Evolutionary conservation across 768 basidiomycete genomes (phyloP).

Genomic region (Mycena amicta): DNA sequence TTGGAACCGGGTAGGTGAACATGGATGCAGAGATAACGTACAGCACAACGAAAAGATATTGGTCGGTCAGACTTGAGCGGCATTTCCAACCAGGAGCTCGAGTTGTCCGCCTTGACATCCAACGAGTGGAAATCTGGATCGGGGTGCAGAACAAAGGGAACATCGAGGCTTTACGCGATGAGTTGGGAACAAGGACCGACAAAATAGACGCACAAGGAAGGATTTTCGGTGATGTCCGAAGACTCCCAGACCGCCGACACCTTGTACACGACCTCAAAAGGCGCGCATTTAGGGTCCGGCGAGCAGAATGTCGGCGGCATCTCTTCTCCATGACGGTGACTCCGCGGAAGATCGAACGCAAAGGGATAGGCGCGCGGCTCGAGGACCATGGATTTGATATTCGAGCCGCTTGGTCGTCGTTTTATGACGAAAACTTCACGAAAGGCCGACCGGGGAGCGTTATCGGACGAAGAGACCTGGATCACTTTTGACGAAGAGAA

Average conservation of each 20-base stretch:
- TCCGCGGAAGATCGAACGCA: slow-evolving; percentile 56
- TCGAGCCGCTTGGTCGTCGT: slow-evolving; percentile 48
- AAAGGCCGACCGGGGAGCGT: slow-evolving; percentile 40
- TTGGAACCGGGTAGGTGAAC: slow-evolving; percentile 7
- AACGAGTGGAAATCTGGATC: slow-evolving; percentile 61
- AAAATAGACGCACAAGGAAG: slow-evolving; percentile 48
- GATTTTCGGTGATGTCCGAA: slow-evolving; percentile 42
- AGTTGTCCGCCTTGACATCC: slow-evolving; percentile 46
- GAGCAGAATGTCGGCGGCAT: slow-evolving; percentile 62
- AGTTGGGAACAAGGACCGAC: slow-evolving; percentile 10
- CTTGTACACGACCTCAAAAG: slow-evolving; percentile 53
- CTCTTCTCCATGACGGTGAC: slow-evolving; percentile 53
- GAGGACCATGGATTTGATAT: slow-evolving; percentile 34
- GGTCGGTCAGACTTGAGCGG: slow-evolving; percentile 63
- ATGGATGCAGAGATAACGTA: slow-evolving; percentile 38
- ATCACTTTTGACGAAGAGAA: slow-evolving; percentile 49
- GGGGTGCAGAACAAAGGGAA: slow-evolving; percentile 64
- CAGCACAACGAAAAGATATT: slow-evolving; percentile 67
- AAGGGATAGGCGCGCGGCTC: slow-evolving; percentile 51
- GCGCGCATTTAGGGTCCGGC: slow-evolving; percentile 29
- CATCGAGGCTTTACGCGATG: slow-evolving; percentile 52
- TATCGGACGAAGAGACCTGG: slow-evolving; percentile 40
- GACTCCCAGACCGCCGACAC: slow-evolving; percentile 64
- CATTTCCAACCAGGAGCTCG: slow-evolving; percentile 69
- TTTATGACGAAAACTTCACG: slow-evolving; percentile 44